Evolutionary conservation across 2,329 filamentous ascomycete species (phyloP).

Genomic region (Neonectria faginata): DNA sequence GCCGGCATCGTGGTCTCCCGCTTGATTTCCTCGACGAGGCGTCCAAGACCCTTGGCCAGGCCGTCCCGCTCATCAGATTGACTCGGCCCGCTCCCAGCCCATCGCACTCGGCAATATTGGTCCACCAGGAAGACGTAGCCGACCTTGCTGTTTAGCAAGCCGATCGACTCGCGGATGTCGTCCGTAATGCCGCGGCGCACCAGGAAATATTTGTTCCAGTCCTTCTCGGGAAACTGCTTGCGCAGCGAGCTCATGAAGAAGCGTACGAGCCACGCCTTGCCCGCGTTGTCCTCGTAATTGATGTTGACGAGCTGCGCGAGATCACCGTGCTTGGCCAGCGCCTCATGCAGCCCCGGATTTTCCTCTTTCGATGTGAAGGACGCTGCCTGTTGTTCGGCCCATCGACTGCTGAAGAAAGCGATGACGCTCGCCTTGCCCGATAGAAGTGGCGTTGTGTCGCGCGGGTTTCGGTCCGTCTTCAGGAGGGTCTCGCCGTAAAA

Average conservation of each 20-base stretch:
- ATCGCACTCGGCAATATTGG: constrained; percentile 86
- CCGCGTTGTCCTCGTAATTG: constrained; percentile 85
- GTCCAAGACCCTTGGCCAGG: constrained; percentile 72
- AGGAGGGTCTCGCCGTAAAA: constrained; percentile 82
- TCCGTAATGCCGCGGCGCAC: constrained; percentile 69
- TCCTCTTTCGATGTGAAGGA: constrained; percentile 74
- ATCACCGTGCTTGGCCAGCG: constrained; percentile 66
- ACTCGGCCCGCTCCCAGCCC: constrained; percentile 85
- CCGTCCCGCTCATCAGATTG: constrained; percentile 74
- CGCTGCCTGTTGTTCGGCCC: constrained; percentile 84
- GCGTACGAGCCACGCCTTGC: constrained; percentile 71
- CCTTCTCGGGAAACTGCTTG: constrained; percentile 60
- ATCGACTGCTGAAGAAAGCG: constrained; percentile 82
- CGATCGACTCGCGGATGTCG: constrained; percentile 72
- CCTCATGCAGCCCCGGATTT: constrained; percentile 77
- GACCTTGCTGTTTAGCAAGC: constrained; percentile 87
- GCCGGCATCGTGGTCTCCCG: constrained; percentile 51
- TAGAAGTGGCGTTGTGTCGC: constrained; percentile 81
- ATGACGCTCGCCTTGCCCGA: constrained; percentile 81
- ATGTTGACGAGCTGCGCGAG: constrained; percentile 83
- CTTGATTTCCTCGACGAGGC: constrained; percentile 70
- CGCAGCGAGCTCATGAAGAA: constrained; percentile 68
- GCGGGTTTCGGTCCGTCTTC: constrained; percentile 61
- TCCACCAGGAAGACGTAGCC: constrained; percentile 95
- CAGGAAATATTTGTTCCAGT: constrained; percentile 72